Base-by-base conservation (phyloP, 352 stramenopile species). In the Pythium monospermum region DNA sequence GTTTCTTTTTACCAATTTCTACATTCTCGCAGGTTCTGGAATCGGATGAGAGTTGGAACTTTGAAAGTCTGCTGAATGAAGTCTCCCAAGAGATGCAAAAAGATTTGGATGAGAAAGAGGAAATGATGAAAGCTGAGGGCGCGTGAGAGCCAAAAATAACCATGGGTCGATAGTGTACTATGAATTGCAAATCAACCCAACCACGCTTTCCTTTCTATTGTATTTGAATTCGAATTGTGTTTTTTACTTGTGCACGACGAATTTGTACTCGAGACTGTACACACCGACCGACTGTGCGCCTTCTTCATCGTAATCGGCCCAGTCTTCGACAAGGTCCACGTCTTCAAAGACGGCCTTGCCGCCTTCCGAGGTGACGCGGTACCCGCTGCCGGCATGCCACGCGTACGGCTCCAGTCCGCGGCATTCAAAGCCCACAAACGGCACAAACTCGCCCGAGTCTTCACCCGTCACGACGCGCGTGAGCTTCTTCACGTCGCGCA, bases 401-500 rank as follows among this genome's bases (percentile, higher is more conserved):
- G 68, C 75, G 47, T 67, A 76, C 4, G 81, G 83, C 68, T 95
- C 84, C 19, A 95, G 53, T 19, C 84, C 83, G 45, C 84, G 84
- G 59, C 84, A 95, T 36, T 95, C 84, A 54, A 95, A 95, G 45
- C 73, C 82, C 22, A 92, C 83, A 27, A 95, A 71, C 10, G 83
- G 83, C n/a, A 92, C 79, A 32, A 64, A 93, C 51, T 80, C 66
- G 25, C 77, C 81, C 30, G 74, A 88, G 59, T 91, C 82, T 1
- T 78, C 64, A 10, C 37, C 73, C 10, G 56, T 67, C 21, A 94
- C 51, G 1, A 56, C 61, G 23, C 80, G 76, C 54, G 79, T 91
- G 53, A 91, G 72, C 50, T 91, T 92, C 68, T 94, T 95, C n/a
- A 91, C 64, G 59, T 92, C 80, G 27, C 80, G 78, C 43, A 93